phyloP scores from a whole-genome alignment of 1,284 basidiomycete genomes.

The Cystobasidiaceae sp. region DNA sequence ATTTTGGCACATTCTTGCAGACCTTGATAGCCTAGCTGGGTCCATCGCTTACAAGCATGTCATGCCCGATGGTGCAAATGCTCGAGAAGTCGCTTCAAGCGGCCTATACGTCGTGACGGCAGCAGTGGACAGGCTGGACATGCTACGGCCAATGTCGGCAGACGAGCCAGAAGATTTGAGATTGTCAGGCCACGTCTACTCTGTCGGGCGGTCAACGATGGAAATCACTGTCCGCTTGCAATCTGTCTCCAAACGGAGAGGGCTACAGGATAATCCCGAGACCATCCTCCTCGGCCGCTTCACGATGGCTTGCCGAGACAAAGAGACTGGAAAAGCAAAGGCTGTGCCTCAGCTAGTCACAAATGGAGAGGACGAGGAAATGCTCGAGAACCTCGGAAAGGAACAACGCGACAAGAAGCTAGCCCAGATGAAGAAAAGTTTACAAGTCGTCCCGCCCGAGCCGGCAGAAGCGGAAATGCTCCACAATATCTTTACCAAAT shows the following conservation, averaged over 20 bases:
- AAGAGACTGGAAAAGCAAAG: slow-evolving; percentile 29
- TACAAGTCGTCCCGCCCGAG: slow-evolving; percentile 45
- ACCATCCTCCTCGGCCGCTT: slow-evolving; percentile 48
- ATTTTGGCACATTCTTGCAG: not conserved
- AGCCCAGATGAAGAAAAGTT: slow-evolving; percentile 37
- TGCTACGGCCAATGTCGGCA: slow-evolving; percentile 39
- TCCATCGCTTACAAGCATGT: slow-evolving; percentile 46
- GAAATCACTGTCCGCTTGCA: slow-evolving; percentile 47
- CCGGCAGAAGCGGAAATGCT: slow-evolving; percentile 45
- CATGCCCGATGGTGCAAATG: slow-evolving; percentile 41
- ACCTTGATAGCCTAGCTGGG: slow-evolving; percentile 46
- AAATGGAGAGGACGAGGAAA: slow-evolving; percentile 24
- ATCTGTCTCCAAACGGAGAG: slow-evolving; percentile 38
- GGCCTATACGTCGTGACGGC: slow-evolving; percentile 49
- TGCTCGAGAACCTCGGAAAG: slow-evolving; percentile 34
- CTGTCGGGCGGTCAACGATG: slow-evolving; percentile 44
- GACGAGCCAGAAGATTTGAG: slow-evolving; percentile 37
- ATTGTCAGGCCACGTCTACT: slow-evolving; percentile 39
- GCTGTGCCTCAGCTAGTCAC: slow-evolving; percentile 26
- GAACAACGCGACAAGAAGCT: slow-evolving; percentile 44
- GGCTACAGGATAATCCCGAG: slow-evolving; percentile 31
- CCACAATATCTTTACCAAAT: slow-evolving; percentile 43
- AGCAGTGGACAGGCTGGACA: slow-evolving; percentile 46
- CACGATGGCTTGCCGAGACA: slow-evolving; percentile 39
- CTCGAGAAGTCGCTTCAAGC: slow-evolving; percentile 38